These are phyloP conservation scores for Paxillus involutus DNA, from an alignment of 768 basidiomycete genomes.

Conservation along the genomic window DNA sequence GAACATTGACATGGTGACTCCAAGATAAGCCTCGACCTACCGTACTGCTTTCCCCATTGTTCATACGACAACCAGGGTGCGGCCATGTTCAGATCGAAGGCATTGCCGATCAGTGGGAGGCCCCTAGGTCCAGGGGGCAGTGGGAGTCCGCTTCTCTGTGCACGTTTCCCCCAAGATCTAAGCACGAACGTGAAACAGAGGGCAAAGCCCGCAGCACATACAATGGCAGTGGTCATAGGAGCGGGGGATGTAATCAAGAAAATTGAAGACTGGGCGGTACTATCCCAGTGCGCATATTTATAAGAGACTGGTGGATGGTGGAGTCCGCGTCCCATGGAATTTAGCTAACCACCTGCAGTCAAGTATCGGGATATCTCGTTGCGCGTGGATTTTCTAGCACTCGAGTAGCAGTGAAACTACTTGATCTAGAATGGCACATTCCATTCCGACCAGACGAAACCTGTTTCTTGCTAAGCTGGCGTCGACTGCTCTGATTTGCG, in stretches of 20 bases:
- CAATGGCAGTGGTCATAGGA: background rate
- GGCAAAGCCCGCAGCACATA: conserved; percentile 5
- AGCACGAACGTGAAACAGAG: conserved; percentile 4
- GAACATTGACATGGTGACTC: background rate
- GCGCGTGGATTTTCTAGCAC: no score
- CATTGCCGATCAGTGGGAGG: conserved; percentile 33
- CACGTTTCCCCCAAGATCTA: conserved; percentile 14
- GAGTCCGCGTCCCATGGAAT: no score
- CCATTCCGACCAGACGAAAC: no score
- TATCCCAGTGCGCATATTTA: no score
- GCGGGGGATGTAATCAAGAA: background rate
- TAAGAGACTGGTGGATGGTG: no score
- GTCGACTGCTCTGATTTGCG: no score
- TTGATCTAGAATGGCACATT: no score
- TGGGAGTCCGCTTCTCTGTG: conserved; percentile 19
- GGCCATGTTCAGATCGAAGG: conserved; percentile 15
- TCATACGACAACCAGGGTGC: conserved; percentile 34
- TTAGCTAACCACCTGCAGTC: no score
- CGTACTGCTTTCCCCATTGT: conserved; percentile 33
- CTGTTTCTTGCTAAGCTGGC: no score
- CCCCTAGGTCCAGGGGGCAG: conserved; percentile 54
- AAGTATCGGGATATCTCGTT: no score
- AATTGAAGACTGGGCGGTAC: conserved; percentile 15
- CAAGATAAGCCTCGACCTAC: conserved; percentile 10
- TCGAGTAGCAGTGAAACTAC: no score